Base-by-base conservation (phyloP, 176 grass and related monocot genomes). In the Eragrostis nindensis region DNA sequence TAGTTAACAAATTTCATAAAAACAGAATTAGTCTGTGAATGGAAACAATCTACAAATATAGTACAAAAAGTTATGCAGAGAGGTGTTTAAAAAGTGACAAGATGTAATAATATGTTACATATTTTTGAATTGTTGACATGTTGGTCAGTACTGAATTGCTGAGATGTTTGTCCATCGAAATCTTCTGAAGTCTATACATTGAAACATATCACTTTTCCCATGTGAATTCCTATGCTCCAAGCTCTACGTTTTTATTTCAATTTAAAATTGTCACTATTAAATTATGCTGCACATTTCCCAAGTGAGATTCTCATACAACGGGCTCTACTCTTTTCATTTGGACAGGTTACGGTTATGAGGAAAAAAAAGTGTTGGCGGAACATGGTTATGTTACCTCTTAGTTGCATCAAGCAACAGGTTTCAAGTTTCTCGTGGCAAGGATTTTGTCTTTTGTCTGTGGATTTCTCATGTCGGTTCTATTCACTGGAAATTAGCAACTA, bases 401-500 rank as follows among this genome's bases (percentile, higher is more conserved):
- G 25, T 15, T 16, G n/a, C 42, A 16, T 70, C 42, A 47, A 26
- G 22, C 14, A 25, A 70, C 25, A 46, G 68, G 41, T 11, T 16
- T 70, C 13, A 22, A 17, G 24, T 70, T 69, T 45, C 5, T 7
- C 26, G 2, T 8, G 22, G n/a, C 68, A 13, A 70, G 42, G 68
- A 22, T 70, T 70, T 43, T 70, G 21, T 69, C 21, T 70, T 47
- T 70, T 70, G 22, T 47, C 43, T 70, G 40, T 45, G 66, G 18
- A 8, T 36, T 66, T 66, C 3, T 40, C 4, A 36, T 36, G 4
- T 36, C 32, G 32, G n/a, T n/a, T n/a, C n/a, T n/a, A n/a, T n/a
- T 36, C 32, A 36, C 32, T 2, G 32, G 32, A 36, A 36, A 36
- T 36, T 36, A 36, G 32, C 32, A 36, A 36, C 32, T 36, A 36